These are phyloP conservation scores for Fraxinus velutina DNA, from an alignment of 305 asterid genomes.

Conservation along the genomic window DNA sequence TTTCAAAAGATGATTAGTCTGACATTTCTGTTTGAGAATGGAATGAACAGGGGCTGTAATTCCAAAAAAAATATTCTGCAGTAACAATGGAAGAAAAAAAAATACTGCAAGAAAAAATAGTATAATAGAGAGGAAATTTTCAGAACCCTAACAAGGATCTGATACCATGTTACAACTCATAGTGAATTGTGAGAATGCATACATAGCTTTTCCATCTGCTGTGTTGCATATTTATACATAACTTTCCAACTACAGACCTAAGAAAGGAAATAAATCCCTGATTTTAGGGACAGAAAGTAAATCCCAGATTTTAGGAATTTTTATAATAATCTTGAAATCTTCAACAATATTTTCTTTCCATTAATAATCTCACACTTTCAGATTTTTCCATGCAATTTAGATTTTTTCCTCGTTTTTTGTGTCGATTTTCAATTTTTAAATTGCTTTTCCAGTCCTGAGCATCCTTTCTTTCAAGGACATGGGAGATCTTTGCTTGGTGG, in stretches of 20 bases:
- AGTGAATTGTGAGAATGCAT: background rate
- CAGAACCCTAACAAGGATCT: background rate
- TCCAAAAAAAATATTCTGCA: background rate
- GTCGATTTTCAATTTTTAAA: background rate
- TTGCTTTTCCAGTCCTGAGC: conserved; percentile 65
- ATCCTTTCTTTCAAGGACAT: conserved; percentile 66
- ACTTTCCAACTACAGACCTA: background rate
- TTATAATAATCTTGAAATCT: background rate
- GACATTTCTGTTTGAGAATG: background rate
- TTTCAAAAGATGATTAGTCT: background rate
- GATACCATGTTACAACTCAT: background rate
- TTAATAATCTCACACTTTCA: background rate
- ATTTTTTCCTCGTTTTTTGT: conserved; percentile 12
- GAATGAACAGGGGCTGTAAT: background rate
- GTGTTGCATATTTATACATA: background rate
- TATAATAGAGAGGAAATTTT: background rate
- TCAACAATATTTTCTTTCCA: conserved; percentile 11
- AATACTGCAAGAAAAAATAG: background rate
- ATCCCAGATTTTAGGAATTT: background rate
- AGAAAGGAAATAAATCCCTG: background rate
- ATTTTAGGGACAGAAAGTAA: background rate
- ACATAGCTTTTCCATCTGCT: background rate
- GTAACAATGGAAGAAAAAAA: background rate
- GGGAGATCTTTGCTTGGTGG: conserved; percentile 90
- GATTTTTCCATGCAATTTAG: background rate